Evolutionary conservation across 495 filamentous ascomycete species (phyloP), one percentile per base, ranked within the genome.

Genomic region (Hyaloscypha bicolor): DNA sequence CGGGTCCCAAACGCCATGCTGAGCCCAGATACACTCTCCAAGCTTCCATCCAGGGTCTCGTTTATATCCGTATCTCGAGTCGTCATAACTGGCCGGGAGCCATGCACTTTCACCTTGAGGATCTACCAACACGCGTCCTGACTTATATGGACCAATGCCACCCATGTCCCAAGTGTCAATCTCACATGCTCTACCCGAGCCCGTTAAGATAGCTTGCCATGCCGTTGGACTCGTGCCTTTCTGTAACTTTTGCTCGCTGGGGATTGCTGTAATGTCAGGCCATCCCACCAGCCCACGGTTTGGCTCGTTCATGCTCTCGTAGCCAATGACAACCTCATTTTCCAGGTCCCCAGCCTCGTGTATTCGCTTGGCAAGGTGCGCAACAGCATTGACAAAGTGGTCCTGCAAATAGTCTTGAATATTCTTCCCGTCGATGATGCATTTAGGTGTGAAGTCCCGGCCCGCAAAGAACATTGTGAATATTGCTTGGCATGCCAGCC

Each of bases 381-480:
- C 85, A 69, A 89, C 90, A 9, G 95, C 94, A 19, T 78, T 80
- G 62, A 97, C 83, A 66, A 92, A 97, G 73, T 97, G 96, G 33
- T 85, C 85, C 73, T 98, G 94, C 37, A 99, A 82, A 72, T 92
- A 99, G 69, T 99, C 94, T 75, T 98, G 95, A 61, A 99, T 98
- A 75, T 98, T 99, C 70, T 91, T 79, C 19, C 93, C 95, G 75
- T 99, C 87, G 59, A 99, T 94, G 62, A 97, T 90, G 66, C 94
- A 96, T 70, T 97, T 97, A 9, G 96, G 96, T 9, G 96, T 92
- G 81, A 97, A 99, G 71, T 94, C 92, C 59, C 84, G 83, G n/a
- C 95, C 95, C 9, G 82, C 96, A 77, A 94, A 98, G 79, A 97
- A 99, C 37, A 97, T 77, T 0, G 95, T 97, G 73, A 97, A 98